Evolutionary conservation across 2,329 filamentous ascomycete genomes (phyloP), one percentile per base, ranked within the genome.

Genomic region (Ophiostoma populinum): DNA sequence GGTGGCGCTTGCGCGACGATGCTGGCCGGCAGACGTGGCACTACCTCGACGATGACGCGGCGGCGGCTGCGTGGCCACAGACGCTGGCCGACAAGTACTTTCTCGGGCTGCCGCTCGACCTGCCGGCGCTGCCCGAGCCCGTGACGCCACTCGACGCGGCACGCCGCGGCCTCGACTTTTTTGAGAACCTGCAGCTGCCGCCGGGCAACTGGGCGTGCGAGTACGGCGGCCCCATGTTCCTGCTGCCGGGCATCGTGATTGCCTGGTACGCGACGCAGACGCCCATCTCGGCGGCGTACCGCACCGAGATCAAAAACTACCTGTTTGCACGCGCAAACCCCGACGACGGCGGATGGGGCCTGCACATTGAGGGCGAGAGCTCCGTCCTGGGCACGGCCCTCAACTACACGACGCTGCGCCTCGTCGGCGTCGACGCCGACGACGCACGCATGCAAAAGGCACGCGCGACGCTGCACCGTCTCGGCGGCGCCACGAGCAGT

Each of bases 181-280:
- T 92, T 59, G 80, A 86, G 38, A 70, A 87, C 43, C 69, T 95
- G 17, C 90, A 98, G 53, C 65, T 94, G 1, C 74, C 78, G 11
- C 78, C 82, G 1, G 90, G 90, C 5, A 82, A 94, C 50, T 98
- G 90, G 90, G 90, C 67, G 5, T 95, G 87, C 59, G 90, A 98
- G 54, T 98, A 98, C 58, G 90, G 90, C 36, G 90, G 90, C 0
- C 90, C 90, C 4, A 87, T 94, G 81, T 98, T 98, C 51, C 68
- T 95, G 25, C 63, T 95, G 1, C 83, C 87, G 0, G 82, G 87
- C 29, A 54, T 93, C 16, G 73, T 94, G 42, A 73, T 92, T 45
- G 68, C 80, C 19, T 92, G 82, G 74, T 86, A 92, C 52, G 79
- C 79, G 35, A 95, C 86, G 42, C 75, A 86, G 51, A 93, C 83